Evolutionary conservation across 345 rosid species (phyloP), one percentile per base, ranked within the genome.

Genomic region (Salix exigua): DNA sequence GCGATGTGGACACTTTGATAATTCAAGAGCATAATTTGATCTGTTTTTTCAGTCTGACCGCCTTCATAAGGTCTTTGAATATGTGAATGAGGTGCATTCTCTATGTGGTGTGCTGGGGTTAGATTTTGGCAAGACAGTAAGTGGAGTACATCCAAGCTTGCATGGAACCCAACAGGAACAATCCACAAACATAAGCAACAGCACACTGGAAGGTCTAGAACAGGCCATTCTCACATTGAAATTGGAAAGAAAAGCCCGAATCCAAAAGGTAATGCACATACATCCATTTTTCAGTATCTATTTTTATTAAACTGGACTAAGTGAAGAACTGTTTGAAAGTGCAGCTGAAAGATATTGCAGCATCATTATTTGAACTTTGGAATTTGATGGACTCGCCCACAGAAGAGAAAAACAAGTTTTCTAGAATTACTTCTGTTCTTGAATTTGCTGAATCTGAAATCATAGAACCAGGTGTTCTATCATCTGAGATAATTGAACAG

Each of bases 111-210:
- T 96, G 78, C 90, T 96, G 26, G 97, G 94, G 61, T 75, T 92
- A 80, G 97, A 96, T 80, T 96, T 96, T 81, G 85, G 89, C 48
- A 90, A 88, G 82, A 88, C 90, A 2, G 94, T 96, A 70, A 85
- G 92, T 7, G 94, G 90, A 42, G 96, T 96, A 82, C 94, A 96
- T 84, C 99, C 99, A 21, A 96, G 98, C 79, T 89, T 96, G 83
- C 87, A 89, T 40, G 88, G 91, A 55, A 75, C 88, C 23, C 85
- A 80, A 78, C 86, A 82, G 25, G 99, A 89, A 73, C 96, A 91
- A 63, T 88, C 92, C 11, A 91, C 98, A 73, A 96, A 96, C 72
- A 93, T 96, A 75, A 92, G 98, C 74, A 75, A 91, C 79, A 82
- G 75, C 83, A 96, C 96, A 21, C 68, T 96, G 62, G 92, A 91